Percentiles rank a stretch among this genome's conserved stretches.
Conservation (phyloP, 148 eudicot genomes). For the Chenopodium quinoa region DNA sequence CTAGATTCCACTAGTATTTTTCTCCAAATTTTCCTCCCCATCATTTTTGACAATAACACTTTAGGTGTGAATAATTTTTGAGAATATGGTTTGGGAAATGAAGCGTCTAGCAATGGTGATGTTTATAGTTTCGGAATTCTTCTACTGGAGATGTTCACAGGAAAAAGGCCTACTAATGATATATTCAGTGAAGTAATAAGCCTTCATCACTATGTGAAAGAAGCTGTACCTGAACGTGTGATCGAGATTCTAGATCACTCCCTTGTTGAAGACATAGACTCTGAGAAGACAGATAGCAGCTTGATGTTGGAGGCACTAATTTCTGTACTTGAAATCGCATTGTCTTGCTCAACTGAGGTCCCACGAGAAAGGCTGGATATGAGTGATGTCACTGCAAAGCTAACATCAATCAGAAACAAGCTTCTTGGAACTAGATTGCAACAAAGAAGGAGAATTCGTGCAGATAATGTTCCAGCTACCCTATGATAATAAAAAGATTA, state of each 20-base stretch:
- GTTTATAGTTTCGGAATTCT: constrained; percentile 28
- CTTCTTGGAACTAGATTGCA: background rate
- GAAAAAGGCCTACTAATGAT: constrained; percentile 25
- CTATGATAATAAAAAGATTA: no score
- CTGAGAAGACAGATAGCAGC: background rate
- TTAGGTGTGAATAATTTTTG: no score
- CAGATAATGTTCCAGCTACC: background rate
- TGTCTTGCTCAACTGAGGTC: constrained; percentile 4
- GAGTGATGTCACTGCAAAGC: constrained; percentile 17
- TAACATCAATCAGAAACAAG: constrained; percentile 8
- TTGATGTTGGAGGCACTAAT: background rate
- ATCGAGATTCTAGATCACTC: background rate
- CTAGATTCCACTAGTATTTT: no score
- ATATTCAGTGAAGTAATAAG: no score
- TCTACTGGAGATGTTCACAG: constrained; percentile 22
- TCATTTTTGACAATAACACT: no score
- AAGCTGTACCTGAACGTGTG: background rate
- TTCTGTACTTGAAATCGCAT: constrained; percentile 5
- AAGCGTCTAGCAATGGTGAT: constrained; percentile 21
- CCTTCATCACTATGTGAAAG: no score
- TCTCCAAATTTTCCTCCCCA: no score
- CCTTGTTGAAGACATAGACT: constrained; percentile 1
- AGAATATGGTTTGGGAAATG: constrained; percentile 33
- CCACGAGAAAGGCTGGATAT: constrained; percentile 8
- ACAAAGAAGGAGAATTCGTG: background rate